These are phyloP conservation scores for Arabidopsis hybrid DNA, from an alignment of 441 rosid genomes.

Conservation along the genomic window DNA sequence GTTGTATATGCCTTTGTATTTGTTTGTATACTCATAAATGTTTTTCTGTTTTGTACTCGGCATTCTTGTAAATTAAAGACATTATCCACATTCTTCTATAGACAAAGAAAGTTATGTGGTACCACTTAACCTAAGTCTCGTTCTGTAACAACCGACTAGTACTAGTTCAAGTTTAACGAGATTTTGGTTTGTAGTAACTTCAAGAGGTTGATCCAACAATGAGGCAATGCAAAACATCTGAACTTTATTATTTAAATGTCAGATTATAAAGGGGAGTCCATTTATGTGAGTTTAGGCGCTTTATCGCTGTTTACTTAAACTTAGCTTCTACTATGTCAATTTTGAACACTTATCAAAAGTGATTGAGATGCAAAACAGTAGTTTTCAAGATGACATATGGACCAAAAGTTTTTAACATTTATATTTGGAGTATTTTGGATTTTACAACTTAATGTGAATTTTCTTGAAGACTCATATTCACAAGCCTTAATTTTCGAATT, in stretches of 20 bases:
- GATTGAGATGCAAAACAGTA: background rate
- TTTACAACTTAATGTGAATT: too few species aligned
- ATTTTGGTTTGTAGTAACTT: background rate
- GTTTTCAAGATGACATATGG: background rate
- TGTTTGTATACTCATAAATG: conserved; percentile 30
- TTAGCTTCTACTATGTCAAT: too few species aligned
- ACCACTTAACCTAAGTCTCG: background rate
- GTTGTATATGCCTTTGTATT: conserved; percentile 39
- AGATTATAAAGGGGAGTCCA: too few species aligned
- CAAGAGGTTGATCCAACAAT: background rate
- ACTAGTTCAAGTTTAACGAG: conserved; percentile 2
- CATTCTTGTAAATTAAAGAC: conserved; percentile 41
- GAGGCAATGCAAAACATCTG: background rate
- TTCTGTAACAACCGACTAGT: background rate
- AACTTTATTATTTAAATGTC: background rate
- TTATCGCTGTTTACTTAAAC: too few species aligned
- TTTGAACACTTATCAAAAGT: background rate
- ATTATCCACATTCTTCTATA: conserved; percentile 14
- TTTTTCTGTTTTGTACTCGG: conserved; percentile 26
- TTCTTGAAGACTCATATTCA: background rate
- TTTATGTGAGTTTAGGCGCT: too few species aligned
- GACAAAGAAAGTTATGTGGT: conserved; percentile 1
- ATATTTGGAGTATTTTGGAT: too few species aligned
- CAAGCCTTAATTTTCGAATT: background rate
- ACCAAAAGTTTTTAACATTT: too few species aligned